Conservation (phyloP, 805 yeast species). For the Zygosaccharomyces gambellarensis region DNA sequence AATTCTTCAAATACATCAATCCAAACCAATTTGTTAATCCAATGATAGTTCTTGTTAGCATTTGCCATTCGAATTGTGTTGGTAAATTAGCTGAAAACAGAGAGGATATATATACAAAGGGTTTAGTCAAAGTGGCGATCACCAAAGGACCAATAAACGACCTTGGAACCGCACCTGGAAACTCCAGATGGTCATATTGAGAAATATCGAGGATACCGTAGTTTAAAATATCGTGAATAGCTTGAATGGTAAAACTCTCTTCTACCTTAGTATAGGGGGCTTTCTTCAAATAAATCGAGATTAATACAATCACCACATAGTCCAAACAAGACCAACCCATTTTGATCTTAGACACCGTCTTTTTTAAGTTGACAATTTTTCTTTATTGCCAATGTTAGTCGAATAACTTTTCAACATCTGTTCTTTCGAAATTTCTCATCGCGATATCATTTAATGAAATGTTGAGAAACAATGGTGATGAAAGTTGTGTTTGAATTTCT, state of each 20-base stretch:
- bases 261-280: constrained; percentile 91
- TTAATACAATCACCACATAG: constrained; percentile 41
- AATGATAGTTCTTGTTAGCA: constrained; percentile 51
- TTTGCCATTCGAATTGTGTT: constrained; percentile 49
- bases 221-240: constrained; percentile 72
- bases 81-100: constrained; percentile 11
- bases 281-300: constrained; percentile 45
- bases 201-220: constrained; percentile 46
- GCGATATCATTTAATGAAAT: not conserved
- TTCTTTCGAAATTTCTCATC: not conserved
- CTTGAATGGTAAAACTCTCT: constrained; percentile 88
- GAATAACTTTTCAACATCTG: not conserved
- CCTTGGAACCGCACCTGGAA: constrained; percentile 89
- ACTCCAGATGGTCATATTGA: constrained; percentile 65
- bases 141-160: constrained; percentile 70
- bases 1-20: constrained; percentile 47
- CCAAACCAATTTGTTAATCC: constrained; percentile 58
- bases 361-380: not conserved
- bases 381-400: not conserved
- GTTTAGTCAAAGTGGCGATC: constrained; percentile 45
- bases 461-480: not conserved
- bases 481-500: not conserved
- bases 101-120: constrained; percentile 23
- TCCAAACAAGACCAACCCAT: constrained; percentile 29
- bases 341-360: not conserved